A percentile compares a stretch with the other conserved stretches of the same genome.
Conservation (phyloP, 305 asterid genomes). For the Fraxinus ornus region DNA sequence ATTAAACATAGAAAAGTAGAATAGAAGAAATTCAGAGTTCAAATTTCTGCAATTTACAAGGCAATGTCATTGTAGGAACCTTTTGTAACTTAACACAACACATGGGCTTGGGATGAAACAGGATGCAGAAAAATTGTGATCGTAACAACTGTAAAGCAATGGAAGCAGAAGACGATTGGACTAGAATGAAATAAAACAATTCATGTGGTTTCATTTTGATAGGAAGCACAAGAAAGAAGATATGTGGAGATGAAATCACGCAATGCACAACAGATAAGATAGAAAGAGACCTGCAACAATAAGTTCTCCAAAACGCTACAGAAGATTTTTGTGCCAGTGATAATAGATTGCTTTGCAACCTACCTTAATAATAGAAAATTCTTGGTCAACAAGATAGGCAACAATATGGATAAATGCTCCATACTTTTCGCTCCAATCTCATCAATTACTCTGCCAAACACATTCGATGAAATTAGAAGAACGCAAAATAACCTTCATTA, state of each 20-base stretch:
- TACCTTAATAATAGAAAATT: no score
- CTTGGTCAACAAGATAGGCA: slow-evolving; percentile 72
- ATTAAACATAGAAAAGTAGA: not conserved
- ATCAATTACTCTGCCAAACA: slow-evolving; percentile 72
- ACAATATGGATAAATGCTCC: slow-evolving; percentile 57
- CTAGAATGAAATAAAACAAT: slow-evolving; percentile 12
- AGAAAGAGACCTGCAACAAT: slow-evolving; percentile 67
- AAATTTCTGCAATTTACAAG: not conserved
- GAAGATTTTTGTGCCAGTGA: slow-evolving; percentile 68
- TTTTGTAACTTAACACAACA: not conserved
- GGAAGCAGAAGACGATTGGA: not conserved
- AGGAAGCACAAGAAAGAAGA: slow-evolving; percentile 7
- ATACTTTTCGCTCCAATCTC: slow-evolving; percentile 66
- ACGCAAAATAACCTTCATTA: slow-evolving; percentile 16
- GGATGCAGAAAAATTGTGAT: not conserved
- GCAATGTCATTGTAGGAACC: slow-evolving; percentile 12
- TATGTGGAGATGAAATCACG: not conserved
- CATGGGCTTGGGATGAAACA: not conserved
- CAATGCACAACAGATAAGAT: not conserved
- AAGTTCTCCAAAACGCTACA: slow-evolving; percentile 68
- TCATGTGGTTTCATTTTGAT: slow-evolving; percentile 1
- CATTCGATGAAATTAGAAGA: slow-evolving; percentile 23
- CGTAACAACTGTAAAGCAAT: slow-evolving; percentile 18
- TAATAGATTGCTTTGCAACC: slow-evolving; percentile 77
- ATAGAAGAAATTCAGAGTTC: not conserved